Evolutionary conservation across 352 stramenopile genomes (phyloP), one percentile per base, ranked within the genome.

Genomic region (Pseudoperonospora humuli): DNA sequence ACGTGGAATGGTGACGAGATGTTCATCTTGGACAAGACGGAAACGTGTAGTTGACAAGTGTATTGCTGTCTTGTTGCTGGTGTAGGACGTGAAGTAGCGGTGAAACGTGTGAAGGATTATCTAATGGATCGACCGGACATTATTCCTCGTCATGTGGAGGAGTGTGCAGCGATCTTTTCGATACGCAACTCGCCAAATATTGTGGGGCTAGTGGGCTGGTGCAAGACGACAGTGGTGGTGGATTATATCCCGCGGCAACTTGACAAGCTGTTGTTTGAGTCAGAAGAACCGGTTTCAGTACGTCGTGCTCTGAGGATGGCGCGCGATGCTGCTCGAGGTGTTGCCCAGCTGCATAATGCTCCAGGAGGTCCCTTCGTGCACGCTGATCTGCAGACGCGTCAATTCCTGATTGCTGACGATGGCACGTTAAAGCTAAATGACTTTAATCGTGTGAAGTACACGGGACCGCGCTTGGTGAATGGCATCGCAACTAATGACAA

Each of bases 361-460:
- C 50, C 63, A 0, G 76, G 76, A 21, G 79, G 76, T 0, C 79
- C 79, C 5, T 86, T 86, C 23, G 74, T 66, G n/a, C 80, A 93
- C 49, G 72, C 76, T 0, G 80, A 93, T 57, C 66, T 93, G 21
- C 80, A 93, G 43, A 56, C 75, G 17, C 75, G 80, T 1, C 80
- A 93, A 50, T 89, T 93, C 34, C 49, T 93, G 26, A 61, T 90
- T n/a, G 59, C 84, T 45, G 39, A 40, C 1, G 59, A 67, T 8
- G 77, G 75, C 2, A 67, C 54, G 0, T 56, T 90, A 19, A 55
- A 70, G 40, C 42, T 93, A 19, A 93, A 93, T 37, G 80, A 93
- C 46, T 85, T 93, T 21, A 93, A 93, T 38, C 69, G 80, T 7
- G 56, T 88, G 36, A 86, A 86, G 45, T 86, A 85, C 48, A 67